Conservation (phyloP, 2,329 filamentous ascomycete genomes). For the Calonectria pteridis region DNA sequence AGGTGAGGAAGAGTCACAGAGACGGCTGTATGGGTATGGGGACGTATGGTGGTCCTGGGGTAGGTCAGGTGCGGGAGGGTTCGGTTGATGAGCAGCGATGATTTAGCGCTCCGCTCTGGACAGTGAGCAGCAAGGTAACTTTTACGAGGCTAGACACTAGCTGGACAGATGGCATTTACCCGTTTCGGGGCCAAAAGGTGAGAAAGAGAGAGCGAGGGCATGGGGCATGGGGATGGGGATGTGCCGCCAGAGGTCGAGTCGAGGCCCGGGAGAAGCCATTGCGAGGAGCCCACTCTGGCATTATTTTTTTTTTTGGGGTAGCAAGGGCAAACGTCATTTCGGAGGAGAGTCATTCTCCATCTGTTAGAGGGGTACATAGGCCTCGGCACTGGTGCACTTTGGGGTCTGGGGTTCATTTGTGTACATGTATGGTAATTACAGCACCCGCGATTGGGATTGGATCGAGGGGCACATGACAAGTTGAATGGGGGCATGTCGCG, state of each 20-base stretch:
- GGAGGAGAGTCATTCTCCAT: conserved; percentile 20
- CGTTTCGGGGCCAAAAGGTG: background rate
- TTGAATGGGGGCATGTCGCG: background rate
- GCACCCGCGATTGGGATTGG: conserved; percentile 7
- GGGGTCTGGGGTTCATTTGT: conserved; percentile 10
- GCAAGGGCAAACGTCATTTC: conserved; percentile 29
- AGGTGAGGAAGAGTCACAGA: conserved; percentile 24
- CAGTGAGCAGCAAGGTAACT: background rate
- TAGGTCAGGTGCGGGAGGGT: conserved; percentile 39
- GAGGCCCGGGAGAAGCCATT: conserved; percentile 8
- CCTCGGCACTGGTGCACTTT: conserved; percentile 2
- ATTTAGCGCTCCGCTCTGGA: background rate
- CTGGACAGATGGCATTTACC: conserved; percentile 3
- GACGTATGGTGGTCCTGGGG: background rate
- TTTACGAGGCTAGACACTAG: background rate
- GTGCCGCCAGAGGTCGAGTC: background rate
- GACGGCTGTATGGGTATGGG: background rate
- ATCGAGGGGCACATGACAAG: conserved; percentile 20
- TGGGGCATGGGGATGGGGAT: conserved; percentile 9
- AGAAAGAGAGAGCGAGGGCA: background rate
- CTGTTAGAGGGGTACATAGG: conserved; percentile 27
- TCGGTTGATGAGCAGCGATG: conserved; percentile 34
- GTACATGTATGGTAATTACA: conserved; percentile 22
- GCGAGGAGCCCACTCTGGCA: conserved; percentile 16
- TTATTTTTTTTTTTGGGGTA: conserved; percentile 21